Evolutionary conservation across 495 filamentous ascomycete species (phyloP), one percentile per base, ranked within the genome.

Genomic region (Talaromyces borbonicus): DNA sequence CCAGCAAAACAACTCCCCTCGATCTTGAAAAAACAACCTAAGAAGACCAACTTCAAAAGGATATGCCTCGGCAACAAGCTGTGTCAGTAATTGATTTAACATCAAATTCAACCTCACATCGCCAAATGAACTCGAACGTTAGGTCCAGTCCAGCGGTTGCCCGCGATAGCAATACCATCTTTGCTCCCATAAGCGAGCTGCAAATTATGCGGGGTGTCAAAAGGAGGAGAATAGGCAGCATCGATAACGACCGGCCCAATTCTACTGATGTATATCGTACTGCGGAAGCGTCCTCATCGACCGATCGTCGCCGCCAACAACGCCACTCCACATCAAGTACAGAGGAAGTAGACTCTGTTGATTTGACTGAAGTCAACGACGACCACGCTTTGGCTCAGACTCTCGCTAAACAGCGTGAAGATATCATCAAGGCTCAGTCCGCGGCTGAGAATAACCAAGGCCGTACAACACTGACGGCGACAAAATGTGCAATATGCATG

Each of bases 401-500:
- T 2, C 56, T 68, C 39, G 63, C 67, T 46, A 78, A 69, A 47
- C 76, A 71, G 54, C 65, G 66, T 22, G 63, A 66, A 43, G 67
- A 71, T 33, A 59, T 68, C 1, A 50, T 76, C 16, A 73, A 66
- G 44, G 68, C 68, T 0, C 62, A 73, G 35, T 63, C 64, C 1
- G 67, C 70, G 22, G 57, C 62, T 11, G 78, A 77, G 27, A 72
- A 73, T 4, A 46, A 50, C 16, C 35, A 50, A 19, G 47, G 48
- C 66, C 71, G 27, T 50, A 73, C 41, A 74, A 73, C 53, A 48
- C 85, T 41, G 66, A 75, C 46, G 60, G 62, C 40, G 65, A 86
- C 49, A 71, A 81, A 52, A 27, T 95, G 88, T 49, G 82, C 89
- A 23, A 87, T 95, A 41, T 95, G 88, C 67, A 82, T 94, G 79